Conservation (phyloP, 345 rosid species). For the Gossypium ekmanianum region DNA sequence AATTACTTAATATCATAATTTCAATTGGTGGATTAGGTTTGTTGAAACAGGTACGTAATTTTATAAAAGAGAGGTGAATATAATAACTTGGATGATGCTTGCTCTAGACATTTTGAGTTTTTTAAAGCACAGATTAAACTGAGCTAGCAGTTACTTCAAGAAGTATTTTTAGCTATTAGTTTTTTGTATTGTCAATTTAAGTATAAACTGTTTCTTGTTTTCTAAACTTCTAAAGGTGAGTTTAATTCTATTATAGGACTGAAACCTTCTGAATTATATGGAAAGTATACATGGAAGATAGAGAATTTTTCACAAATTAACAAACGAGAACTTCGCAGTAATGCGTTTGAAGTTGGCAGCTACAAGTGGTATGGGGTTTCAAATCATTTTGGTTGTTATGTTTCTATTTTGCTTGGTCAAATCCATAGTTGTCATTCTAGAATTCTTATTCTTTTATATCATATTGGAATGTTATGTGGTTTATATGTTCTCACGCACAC, state of each 20-base stretch:
- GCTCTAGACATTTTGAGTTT: neutral
- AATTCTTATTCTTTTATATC: neutral
- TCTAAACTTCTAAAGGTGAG: constrained; percentile 18
- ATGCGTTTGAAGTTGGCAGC: constrained; percentile 83
- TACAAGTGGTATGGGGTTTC: constrained; percentile 68
- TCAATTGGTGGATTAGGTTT: neutral
- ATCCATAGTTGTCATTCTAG: neutral
- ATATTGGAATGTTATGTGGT: neutral
- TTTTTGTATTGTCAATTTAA: neutral
- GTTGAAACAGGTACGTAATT: neutral
- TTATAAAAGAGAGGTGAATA: neutral
- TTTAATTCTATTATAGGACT: constrained; percentile 43
- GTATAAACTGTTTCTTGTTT: neutral
- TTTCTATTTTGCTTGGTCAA: neutral
- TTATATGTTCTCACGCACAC: neutral
- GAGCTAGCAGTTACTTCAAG: neutral
- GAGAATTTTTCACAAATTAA: constrained; percentile 81
- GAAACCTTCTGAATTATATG: constrained; percentile 72
- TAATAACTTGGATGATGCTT: neutral
- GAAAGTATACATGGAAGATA: constrained; percentile 84
- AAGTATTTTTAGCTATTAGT: neutral
- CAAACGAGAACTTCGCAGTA: constrained; percentile 77
- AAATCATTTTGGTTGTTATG: constrained; percentile 13
- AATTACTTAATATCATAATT: neutral
- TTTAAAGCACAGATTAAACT: neutral